These are phyloP conservation scores for Brasilioporus rufonigricans DNA, from an alignment of 768 basidiomycete genomes.

Conservation along the genomic window DNA sequence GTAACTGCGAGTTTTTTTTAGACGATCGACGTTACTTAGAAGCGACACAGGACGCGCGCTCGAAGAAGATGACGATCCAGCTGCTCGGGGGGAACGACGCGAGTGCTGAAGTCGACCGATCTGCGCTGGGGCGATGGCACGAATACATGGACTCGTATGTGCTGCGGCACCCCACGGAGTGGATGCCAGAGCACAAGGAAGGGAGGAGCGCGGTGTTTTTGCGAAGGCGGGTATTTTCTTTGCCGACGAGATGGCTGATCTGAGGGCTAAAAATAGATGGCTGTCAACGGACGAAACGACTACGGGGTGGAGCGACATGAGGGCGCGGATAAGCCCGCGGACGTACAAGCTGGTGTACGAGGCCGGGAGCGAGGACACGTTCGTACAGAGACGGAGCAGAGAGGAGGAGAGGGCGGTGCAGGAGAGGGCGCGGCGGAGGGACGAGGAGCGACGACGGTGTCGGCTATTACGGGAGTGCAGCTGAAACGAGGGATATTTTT, in stretches of 20 bases:
- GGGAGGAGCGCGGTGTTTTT: conserved; percentile 48
- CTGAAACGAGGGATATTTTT: neutral
- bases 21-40: conserved; percentile 7
- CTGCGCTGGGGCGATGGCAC: conserved; percentile 58
- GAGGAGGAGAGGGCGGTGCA: conserved; percentile 35
- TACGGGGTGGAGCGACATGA: conserved; percentile 22
- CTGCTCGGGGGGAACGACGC: conserved; percentile 63
- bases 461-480: conserved; percentile 16
- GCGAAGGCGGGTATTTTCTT: conserved; percentile 47
- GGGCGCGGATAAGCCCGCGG: conserved; percentile 55
- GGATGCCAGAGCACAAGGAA: conserved; percentile 46
- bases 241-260: conserved; percentile 13
- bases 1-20: conserved; percentile 40
- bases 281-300: conserved; percentile 37
- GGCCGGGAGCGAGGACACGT: conserved; percentile 56
- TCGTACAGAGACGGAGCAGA: conserved; percentile 38
- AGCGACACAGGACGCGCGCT: conserved; percentile 48
- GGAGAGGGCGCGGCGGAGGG: conserved; percentile 42
- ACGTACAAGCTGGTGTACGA: conserved; percentile 73
- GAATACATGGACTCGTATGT: conserved; percentile 75
- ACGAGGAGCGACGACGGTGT: conserved; percentile 57
- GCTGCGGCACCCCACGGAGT: conserved; percentile 68
- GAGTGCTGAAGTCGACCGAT: conserved; percentile 55
- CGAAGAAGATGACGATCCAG: conserved; percentile 57
- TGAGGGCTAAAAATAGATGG: conserved; percentile 49